Base-by-base conservation (phyloP, 2,329 filamentous ascomycete genomes). In the Microsporum ferrugineum region DNA sequence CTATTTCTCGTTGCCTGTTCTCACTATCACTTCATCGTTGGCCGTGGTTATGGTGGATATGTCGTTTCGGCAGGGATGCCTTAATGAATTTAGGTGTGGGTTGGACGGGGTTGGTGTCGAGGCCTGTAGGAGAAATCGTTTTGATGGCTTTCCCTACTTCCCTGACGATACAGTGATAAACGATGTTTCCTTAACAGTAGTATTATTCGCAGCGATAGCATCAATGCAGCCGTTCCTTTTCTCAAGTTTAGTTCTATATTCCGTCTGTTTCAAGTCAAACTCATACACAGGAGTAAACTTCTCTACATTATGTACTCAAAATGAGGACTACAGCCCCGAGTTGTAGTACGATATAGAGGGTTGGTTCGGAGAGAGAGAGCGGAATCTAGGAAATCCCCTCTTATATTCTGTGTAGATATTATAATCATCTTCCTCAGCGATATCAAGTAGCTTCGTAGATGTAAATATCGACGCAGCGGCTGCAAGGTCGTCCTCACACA, bases 391-490 rank as follows among this genome's bases (percentile, higher is more conserved):
- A 17, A 29, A 49, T 6, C 45, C 27, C 8, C n/a, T 49, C 17
- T 49, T 23, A 17, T 29, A 29, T 23, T 23, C 27, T 8, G n/a
- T 49, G 17, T 23, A 49, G 17, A 49, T 23, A 49, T 23, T 23
- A 49, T 49, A 49, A 6, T 49, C 45, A 17, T 2, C 8, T 23
- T 29, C n/a, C 8, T 7, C 7, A 3, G 27, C 27, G 45, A 49
- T 23, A 29, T 49, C 3, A 12, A 49, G 45, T 49, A 49, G 8
- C 79, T 82, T 66, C 76, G 81, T 3, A 78, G 82, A 61, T 67
- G 78, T 36, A 34, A 61, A 61, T 41, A 49, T 62, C 29, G 49
- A 47, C 36, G 31, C 43, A 14, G 57, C 60, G 10, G 41, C 36
- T 12, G 31, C 14, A 4, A 63, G 31, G 53, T 57, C 29, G 8